Base-by-base conservation (phyloP, 148 eudicot species). In the Oxyria digyna region DNA sequence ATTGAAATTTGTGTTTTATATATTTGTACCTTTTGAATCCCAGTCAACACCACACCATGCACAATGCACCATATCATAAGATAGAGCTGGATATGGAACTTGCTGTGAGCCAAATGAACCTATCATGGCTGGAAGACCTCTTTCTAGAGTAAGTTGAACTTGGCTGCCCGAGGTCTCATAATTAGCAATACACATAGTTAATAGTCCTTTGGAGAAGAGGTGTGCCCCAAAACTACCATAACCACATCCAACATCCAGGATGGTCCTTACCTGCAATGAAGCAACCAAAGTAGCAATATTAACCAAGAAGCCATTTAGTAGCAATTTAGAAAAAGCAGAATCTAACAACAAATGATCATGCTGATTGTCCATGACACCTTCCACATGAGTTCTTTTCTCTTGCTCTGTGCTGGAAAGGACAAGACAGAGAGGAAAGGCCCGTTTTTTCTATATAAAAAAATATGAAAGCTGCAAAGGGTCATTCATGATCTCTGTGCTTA, bases 121-220 rank as follows among this genome's bases (percentile, higher is more conserved):
- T 73, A 94, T 81, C 97, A 90, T 90, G 67, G 97, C 98, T 17
- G 98, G 98, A 69, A 94, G 96, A 70, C 98, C 98, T 84, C 98
- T 90, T 79, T 93, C 98, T 40, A 90, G 91, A 67, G 95, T 90
- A 69, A 93, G 78, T 67, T 94, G 96, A 73, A 94, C 98, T 83
- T 90, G 98, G 82, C 98, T 94, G 32, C 98, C 97, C 3, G 98
- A 87, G 41, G 87, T 77, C 84, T 94, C 98, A 72, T 87, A 94
- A 70, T 87, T 82, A 40, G 98, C 96, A 27, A 90, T 71, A 78
- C 98, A 94, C 88, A 86, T 87, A 50, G 96, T 87, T 74, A 90
- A 71, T 67, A 90, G 45, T 70, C 87, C 78, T 66, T 79, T 75
- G 37, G 91, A 85, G 69, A 85, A 83, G 48, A 94, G 87, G 80